Evolutionary conservation across 2,329 filamentous ascomycete genomes (phyloP).

Genomic region (Ophiostoma populinum): DNA sequence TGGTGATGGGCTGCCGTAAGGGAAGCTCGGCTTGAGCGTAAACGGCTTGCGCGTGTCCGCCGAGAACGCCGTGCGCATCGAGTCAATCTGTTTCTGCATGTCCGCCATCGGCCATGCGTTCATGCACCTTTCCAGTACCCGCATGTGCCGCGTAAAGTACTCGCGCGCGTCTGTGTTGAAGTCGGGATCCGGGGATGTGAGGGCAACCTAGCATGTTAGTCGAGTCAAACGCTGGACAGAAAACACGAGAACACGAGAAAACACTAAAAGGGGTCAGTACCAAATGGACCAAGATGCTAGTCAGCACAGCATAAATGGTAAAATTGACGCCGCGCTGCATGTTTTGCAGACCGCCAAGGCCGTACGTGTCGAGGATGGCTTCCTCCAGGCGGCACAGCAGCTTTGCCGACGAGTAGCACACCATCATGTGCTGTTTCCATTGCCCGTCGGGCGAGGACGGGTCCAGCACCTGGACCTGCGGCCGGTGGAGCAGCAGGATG

Average conservation of each 20-base stretch:
- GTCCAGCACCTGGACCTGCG: slow-evolving; percentile 65
- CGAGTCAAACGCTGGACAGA: not conserved
- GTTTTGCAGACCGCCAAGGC: slow-evolving; percentile 64
- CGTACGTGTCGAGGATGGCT: slow-evolving; percentile 58
- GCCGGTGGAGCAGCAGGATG: slow-evolving; percentile 73
- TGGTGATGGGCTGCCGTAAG: slow-evolving; percentile 61
- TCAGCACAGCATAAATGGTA: slow-evolving; percentile 80
- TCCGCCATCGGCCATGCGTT: slow-evolving; percentile 75
- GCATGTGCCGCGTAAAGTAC: slow-evolving; percentile 88
- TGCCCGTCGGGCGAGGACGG: slow-evolving; percentile 50
- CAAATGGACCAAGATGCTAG: slow-evolving; percentile 82
- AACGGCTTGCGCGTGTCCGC: slow-evolving; percentile 73
- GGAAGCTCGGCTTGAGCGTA: slow-evolving; percentile 73
- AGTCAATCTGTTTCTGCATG: slow-evolving; percentile 77
- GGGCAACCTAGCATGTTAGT: slow-evolving; percentile 47
- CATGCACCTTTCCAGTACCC: slow-evolving; percentile 74
- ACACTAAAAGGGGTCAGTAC: slow-evolving; percentile 37
- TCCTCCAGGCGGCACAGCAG: slow-evolving; percentile 76
- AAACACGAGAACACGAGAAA: not conserved
- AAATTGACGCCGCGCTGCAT: slow-evolving; percentile 95
- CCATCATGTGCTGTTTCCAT: slow-evolving; percentile 78
- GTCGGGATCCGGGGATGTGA: slow-evolving; percentile 83
- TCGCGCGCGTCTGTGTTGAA: slow-evolving; percentile 70
- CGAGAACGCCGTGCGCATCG: slow-evolving; percentile 79
- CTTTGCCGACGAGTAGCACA: slow-evolving; percentile 74